Evolutionary conservation across 805 yeast species (phyloP), one percentile per base, ranked within the genome.

Genomic region (Pichia gijzeniarum): DNA sequence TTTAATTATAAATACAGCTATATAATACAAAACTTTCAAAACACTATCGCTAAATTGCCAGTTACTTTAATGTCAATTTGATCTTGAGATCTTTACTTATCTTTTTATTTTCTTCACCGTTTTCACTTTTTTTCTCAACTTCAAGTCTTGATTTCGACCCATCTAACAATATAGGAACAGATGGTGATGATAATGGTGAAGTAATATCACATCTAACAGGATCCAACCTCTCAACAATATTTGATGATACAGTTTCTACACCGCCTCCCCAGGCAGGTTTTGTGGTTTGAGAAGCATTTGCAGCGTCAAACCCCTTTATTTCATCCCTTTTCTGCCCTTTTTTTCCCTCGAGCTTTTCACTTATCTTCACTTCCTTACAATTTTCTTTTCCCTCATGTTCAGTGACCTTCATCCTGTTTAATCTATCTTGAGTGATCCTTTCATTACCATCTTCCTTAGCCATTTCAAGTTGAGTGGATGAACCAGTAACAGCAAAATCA

Each of bases 31-130:
- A 28, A n/a, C 10, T 17, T 21, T 2, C 5, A 30, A 30, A 30
- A n/a, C 33, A 30, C 6, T 13, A 13, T 6, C 14, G 8, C 14
- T 13, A 12, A 35, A 22, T 41, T 18, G 8, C 4, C 5, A 27
- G 2, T 21, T 51, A 53, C 38, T 52, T 56, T 12, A 56, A 44
- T 39, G 45, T 55, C 22, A 55, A 27, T 28, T 55, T 58, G 19
- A 56, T 51, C 35, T 53, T 55, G 13, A 53, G 53, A 17, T 39
- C 38, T 19, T 45, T 28, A n/a, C n/a, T n/a, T n/a, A n/a, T n/a
- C 10, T 32, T 34, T n/a, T 35, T 36, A 14, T 32, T 48, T 35
- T 22, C 34, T 32, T n/a, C 32, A 22, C 16, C 22, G 20, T n/a
- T 30, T 31, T 27, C 41, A 6, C 18, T 35, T 35, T 17, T 33